These are phyloP conservation scores for Gracilariopsis chorda DNA, from an alignment of 23 red algal species.

Conservation along the genomic window DNA sequence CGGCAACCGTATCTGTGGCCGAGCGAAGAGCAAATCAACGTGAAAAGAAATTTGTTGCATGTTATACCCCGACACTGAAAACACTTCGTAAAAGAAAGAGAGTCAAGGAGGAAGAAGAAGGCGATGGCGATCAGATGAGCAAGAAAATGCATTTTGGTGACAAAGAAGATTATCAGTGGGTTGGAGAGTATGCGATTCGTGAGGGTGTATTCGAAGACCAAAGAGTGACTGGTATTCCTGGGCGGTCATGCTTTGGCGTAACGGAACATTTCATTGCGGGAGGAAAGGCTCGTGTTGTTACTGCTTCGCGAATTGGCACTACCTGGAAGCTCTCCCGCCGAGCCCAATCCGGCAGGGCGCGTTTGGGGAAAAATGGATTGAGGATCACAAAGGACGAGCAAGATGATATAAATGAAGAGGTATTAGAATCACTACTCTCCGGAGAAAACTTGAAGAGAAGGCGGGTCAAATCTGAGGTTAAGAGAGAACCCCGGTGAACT, in stretches of 20 bases:
- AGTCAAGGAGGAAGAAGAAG: not conserved
- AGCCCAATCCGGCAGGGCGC: not conserved
- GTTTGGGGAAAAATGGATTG: constrained; percentile 26
- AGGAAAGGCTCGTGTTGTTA: not conserved
- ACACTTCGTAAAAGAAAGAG: constrained; percentile 32
- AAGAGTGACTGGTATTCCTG: not conserved
- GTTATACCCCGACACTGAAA: constrained; percentile 20
- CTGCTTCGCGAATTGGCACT: constrained; percentile 2
- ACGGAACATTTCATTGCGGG: constrained; percentile 1
- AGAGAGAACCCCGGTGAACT: no score
- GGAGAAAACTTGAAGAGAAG: not conserved
- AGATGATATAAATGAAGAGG: not conserved
- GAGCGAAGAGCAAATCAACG: not conserved
- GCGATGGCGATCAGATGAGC: not conserved
- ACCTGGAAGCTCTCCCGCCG: constrained; percentile 40
- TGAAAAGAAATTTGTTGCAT: constrained; percentile 35
- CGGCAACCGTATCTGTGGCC: constrained; percentile 31
- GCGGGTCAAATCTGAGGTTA: no score
- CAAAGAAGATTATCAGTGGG: constrained; percentile 41
- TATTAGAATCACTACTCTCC: not conserved
- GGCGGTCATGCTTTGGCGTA: constrained; percentile 43
- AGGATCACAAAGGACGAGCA: constrained; percentile 2
- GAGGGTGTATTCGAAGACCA: constrained; percentile 26
- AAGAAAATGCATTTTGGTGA: constrained; percentile 48
- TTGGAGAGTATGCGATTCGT: constrained; percentile 57